Evolutionary conservation across 225 moss, liverwort and hornwort genomes (phyloP), one percentile per base, ranked within the genome.

Genomic region (Climacium dendroides): DNA sequence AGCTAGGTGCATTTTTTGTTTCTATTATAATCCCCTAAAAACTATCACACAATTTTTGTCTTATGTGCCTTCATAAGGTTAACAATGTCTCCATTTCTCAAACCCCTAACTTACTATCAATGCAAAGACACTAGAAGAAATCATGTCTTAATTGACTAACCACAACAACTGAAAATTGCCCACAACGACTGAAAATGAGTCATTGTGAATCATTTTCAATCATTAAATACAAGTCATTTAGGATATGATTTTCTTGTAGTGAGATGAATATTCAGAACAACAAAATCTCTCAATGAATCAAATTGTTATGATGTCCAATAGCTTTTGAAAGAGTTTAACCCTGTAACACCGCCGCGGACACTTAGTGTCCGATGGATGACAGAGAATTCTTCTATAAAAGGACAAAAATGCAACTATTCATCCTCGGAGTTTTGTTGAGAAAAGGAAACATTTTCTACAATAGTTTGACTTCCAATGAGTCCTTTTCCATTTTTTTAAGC

Each of bases 21-120:
- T 55, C n/a, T 25, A 25, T 25, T n/a, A n/a, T n/a, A 37, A 16
- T 7, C 1, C 3, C 10, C 37, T 55, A 26, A 55, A 54, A 77
- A 25, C 1, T 4, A 55, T 54, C 0, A 23, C 0, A 55, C 7
- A 15, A 4, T 24, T 54, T n/a, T 15, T 37, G 16, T 54, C 25
- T 2, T 54, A 5, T 0, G 0, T 0, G 0, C 25, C 4, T 54
- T 25, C 2, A 15, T 15, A 25, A n/a, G 10, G 14, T 77, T 25
- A 64, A 48, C 6, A 23, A 73, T 60, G 58, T 57, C 55, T 53
- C 11, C 0, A 1, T 24, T 79, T 70, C 7, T 50, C 60, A 29
- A 70, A 34, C 14, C 55, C 47, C 18, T 62, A 67, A 50, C 5
- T 75, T 5, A 2, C 0, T 34, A 5, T 54, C 58, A 28, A 58